These are phyloP conservation scores for Crassisporium funariophilum DNA, from an alignment of 768 basidiomycete genomes.

Conservation along the genomic window DNA sequence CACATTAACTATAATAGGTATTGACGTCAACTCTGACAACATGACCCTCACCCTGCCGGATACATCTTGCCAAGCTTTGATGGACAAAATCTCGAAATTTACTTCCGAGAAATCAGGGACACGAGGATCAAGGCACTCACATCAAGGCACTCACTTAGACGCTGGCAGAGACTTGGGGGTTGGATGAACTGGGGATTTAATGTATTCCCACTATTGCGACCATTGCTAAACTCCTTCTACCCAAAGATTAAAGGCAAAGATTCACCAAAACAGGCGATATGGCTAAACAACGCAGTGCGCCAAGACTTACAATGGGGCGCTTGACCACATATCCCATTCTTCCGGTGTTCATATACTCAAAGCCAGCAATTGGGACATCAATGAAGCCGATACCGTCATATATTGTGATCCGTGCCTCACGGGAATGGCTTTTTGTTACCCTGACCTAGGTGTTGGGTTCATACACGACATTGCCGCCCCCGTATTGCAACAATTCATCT, in stretches of 20 bases:
- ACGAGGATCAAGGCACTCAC: neutral
- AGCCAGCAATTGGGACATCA: conserved; percentile 10
- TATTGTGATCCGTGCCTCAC: conserved; percentile 23
- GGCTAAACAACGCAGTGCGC: conserved; percentile 25
- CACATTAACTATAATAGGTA: conserved; percentile 37
- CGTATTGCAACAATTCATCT: conserved; percentile 9
- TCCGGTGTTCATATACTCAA: conserved; percentile 24
- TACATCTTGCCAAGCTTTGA: neutral
- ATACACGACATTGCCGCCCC: neutral
- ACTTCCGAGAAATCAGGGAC: too few species aligned
- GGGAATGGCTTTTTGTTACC: conserved; percentile 28
- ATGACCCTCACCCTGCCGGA: conserved; percentile 30
- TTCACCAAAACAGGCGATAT: conserved; percentile 11
- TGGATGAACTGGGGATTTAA: conserved; percentile 39
- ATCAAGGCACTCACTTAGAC: conserved; percentile 10
- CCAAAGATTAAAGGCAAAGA: neutral
- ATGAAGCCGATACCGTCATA: conserved; percentile 4
- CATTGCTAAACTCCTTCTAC: conserved; percentile 8
- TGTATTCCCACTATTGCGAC: conserved; percentile 32
- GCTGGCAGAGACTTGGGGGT: conserved; percentile 30
- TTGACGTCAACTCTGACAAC: conserved; percentile 31
- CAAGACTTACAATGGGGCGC: conserved; percentile 34
- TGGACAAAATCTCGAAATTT: neutral
- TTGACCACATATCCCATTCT: conserved; percentile 11
- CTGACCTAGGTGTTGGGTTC: conserved; percentile 13